phyloP scores from a whole-genome alignment of 2,329 filamentous ascomycete genomes.

The Thelonectria blattea region DNA sequence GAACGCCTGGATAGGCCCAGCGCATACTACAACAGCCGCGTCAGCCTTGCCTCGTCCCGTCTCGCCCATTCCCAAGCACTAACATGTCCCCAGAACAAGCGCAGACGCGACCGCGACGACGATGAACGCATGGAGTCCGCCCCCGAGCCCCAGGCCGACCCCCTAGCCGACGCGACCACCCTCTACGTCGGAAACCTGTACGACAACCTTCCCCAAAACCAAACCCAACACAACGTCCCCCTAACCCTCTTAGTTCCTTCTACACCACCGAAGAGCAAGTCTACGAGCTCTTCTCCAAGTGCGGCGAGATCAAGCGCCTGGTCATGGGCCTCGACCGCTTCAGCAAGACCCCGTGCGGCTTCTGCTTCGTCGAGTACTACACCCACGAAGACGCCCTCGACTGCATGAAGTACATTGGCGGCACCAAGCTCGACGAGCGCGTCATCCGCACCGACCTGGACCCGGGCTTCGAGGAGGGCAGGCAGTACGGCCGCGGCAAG shows the following conservation, averaged over 20 bases:
- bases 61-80: constrained; percentile 3
- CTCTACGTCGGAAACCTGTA: constrained; percentile 97
- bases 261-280: constrained; percentile 99
- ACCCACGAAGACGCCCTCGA: constrained; percentile 96
- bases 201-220: constrained; percentile 20
- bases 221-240: constrained; percentile 25
- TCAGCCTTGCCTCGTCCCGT: constrained; percentile 47
- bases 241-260: constrained; percentile 76
- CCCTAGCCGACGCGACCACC: constrained; percentile 85
- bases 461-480: constrained; percentile 92
- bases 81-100: constrained; percentile 66
- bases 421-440: constrained; percentile 96
- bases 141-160: constrained; percentile 65
- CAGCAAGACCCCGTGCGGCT: constrained; percentile 96
- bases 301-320: constrained; percentile 96
- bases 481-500: constrained; percentile 95
- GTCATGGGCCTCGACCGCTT: constrained; percentile 98
- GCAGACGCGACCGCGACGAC: constrained; percentile 68
- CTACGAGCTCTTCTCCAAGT: constrained; percentile 94
- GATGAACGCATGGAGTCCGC: constrained; percentile 51
- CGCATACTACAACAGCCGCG: constrained; percentile 87
- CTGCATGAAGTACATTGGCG: constrained; percentile 98
- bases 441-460: constrained; percentile 96
- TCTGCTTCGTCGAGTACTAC: constrained; percentile 99
- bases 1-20: constrained; percentile 93